These are phyloP conservation scores for Eragrostis nindensis DNA, from an alignment of 176 grass and related monocot species.

Conservation along the genomic window DNA sequence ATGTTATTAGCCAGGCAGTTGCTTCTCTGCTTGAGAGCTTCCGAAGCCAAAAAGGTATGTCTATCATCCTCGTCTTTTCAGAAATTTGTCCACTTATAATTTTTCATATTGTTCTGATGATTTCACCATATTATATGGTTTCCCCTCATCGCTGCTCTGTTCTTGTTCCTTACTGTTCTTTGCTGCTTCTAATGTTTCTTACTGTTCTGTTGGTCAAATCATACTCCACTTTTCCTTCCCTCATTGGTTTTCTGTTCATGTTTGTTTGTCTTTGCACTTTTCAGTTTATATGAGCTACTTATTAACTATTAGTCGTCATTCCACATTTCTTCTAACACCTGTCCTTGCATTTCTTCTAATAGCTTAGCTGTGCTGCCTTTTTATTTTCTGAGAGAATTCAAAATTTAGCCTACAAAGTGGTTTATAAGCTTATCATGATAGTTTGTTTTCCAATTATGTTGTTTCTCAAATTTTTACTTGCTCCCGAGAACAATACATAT, in stretches of 20 bases:
- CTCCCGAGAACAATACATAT: conserved; percentile 22
- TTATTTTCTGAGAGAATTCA: conserved; percentile 17
- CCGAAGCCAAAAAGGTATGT: conserved; percentile 60
- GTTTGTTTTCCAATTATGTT: conserved; percentile 8
- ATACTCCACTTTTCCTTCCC: neutral
- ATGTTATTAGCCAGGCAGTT: conserved; percentile 63
- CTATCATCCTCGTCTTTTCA: conserved; percentile 36
- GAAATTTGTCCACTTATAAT: neutral
- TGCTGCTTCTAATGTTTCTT: conserved; percentile 6
- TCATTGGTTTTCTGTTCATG: neutral
- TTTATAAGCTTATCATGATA: conserved; percentile 4
- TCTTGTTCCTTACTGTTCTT: neutral
- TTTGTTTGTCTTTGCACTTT: neutral
- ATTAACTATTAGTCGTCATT: conserved; percentile 21
- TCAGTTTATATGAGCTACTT: conserved; percentile 29
- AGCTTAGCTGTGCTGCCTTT: conserved; percentile 21
- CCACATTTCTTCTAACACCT: conserved; percentile 25
- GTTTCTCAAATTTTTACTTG: conserved; percentile 3
- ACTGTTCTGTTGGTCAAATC: conserved; percentile 15
- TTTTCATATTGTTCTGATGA: conserved; percentile 10
- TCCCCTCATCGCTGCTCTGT: conserved; percentile 1
- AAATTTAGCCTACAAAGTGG: neutral
- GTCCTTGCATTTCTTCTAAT: neutral
- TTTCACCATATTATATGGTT: neutral
- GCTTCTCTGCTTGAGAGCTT: conserved; percentile 66